phyloP scores from a whole-genome alignment of 2,329 filamentous ascomycete genomes.

The Aureobasidium leucospermi region DNA sequence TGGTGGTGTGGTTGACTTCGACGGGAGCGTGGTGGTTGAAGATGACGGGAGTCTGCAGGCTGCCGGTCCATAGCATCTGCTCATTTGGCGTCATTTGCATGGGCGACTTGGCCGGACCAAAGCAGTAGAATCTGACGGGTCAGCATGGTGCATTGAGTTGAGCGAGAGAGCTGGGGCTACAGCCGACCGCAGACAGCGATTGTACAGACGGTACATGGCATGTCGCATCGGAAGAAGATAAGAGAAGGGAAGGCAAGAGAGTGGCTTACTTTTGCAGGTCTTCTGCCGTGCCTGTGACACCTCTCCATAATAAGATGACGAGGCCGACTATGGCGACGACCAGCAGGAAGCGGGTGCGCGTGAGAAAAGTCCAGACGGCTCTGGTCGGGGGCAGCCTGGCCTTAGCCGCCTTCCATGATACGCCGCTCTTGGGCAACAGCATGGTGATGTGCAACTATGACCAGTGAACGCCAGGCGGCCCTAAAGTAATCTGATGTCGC shows the following conservation, averaged over 20 bases:
- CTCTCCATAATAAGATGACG: slow-evolving; percentile 79
- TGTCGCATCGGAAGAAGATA: background rate
- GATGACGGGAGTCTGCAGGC: slow-evolving; percentile 84
- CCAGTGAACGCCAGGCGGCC: slow-evolving; percentile 6
- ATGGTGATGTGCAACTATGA: slow-evolving; percentile 41
- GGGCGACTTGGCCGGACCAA: slow-evolving; percentile 88
- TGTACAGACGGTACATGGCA: background rate
- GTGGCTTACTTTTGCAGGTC: slow-evolving; percentile 79
- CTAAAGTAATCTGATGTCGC: background rate
- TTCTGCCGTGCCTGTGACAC: slow-evolving; percentile 68
- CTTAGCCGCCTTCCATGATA: slow-evolving; percentile 87
- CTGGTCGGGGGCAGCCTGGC: slow-evolving; percentile 70
- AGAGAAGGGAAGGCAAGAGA: background rate
- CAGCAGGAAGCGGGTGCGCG: slow-evolving; percentile 70
- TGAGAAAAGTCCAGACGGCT: slow-evolving; percentile 55
- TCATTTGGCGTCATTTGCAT: slow-evolving; percentile 94
- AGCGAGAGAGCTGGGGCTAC: background rate
- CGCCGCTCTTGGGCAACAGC: slow-evolving; percentile 83
- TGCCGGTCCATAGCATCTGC: slow-evolving; percentile 78
- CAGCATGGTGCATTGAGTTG: background rate
- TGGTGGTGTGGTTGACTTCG: slow-evolving; percentile 72
- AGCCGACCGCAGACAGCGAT: background rate
- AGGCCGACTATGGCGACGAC: slow-evolving; percentile 63
- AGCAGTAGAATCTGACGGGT: slow-evolving; percentile 82
- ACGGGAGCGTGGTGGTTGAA: slow-evolving; percentile 93